Conservation (phyloP, 805 yeast genomes). For the Cyberlindnera veronae region DNA sequence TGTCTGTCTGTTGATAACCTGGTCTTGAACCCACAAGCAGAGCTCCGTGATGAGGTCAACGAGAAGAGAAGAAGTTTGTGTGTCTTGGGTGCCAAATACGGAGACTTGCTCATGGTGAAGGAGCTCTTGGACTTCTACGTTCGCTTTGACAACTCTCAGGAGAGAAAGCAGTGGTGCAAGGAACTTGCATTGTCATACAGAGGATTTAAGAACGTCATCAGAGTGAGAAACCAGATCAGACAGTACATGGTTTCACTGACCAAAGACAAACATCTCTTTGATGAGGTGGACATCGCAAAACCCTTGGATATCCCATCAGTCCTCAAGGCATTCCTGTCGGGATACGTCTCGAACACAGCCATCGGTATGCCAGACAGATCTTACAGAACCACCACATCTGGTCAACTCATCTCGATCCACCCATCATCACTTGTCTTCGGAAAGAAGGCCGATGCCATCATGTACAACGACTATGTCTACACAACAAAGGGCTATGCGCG, state of each 20-base stretch:
- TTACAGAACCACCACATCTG: slow-evolving; percentile 78
- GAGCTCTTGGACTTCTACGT: slow-evolving; percentile 64
- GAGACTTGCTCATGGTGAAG: slow-evolving; percentile 80
- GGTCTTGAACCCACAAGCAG: slow-evolving; percentile 73
- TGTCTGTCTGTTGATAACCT: slow-evolving; percentile 92
- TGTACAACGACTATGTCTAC: slow-evolving; percentile 92
- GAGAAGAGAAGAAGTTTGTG: slow-evolving; percentile 67
- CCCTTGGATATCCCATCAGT: slow-evolving; percentile 53
- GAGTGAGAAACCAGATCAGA: slow-evolving; percentile 70
- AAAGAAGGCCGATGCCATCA: slow-evolving; percentile 73
- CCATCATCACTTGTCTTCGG: slow-evolving; percentile 91
- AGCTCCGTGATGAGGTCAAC: slow-evolving; percentile 79
- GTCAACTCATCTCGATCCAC: slow-evolving; percentile 83
- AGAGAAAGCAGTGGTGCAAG: slow-evolving; percentile 78
- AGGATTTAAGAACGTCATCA: slow-evolving; percentile 74
- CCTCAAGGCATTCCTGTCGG: slow-evolving; percentile 75
- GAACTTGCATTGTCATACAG: slow-evolving; percentile 71
- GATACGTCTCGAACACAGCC: slow-evolving; percentile 87
- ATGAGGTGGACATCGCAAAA: slow-evolving; percentile 19
- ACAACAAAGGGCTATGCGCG: slow-evolving; percentile 93
- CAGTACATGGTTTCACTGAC: slow-evolving; percentile 58
- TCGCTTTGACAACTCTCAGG: slow-evolving; percentile 44
- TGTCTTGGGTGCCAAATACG: slow-evolving; percentile 66
- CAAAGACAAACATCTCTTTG: slow-evolving; percentile 32
- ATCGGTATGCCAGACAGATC: slow-evolving; percentile 94